Evolutionary conservation across 2,329 filamentous ascomycete genomes (phyloP), one percentile per base, ranked within the genome.

Genomic region (Monosporascus ibericus): DNA sequence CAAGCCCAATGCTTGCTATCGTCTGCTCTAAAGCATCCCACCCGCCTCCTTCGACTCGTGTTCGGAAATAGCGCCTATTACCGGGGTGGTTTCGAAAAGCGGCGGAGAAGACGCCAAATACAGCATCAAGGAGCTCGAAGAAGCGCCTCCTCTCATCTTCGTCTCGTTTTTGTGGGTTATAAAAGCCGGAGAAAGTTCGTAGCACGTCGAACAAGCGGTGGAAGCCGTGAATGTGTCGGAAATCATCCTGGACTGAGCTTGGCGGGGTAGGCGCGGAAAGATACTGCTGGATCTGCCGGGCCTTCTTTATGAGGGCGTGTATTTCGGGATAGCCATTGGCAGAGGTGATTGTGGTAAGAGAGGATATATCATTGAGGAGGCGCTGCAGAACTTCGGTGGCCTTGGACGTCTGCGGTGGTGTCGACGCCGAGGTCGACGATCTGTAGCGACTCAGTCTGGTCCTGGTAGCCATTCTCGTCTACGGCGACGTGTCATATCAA

Each of bases 31-130:
- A 68, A 7, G 84, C 81, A 58, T 84, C 78, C 86, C 90, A 95
- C 3, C 92, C 91, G 52, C 86, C 88, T 22, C 82, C 85, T 53
- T 88, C 81, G 30, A 95, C 83, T 59, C 84, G 79, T 59, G 84
- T 85, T 53, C 84, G 81, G 67, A 97, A 97, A 73, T 92, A 96
- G 60, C 88, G 83, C 63, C 86, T 82, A 70, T 97, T 99, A 20
- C 92, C 92, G 47, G 86, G 79, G 68, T 97, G 91, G 46, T 84
- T 84, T 50, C 84, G 81, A 58, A 99, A 79, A 15, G 85, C 84
- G 47, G 87, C 86, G 1, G 88, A 86, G 27, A 97, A 72, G 15
- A 94, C 82, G 34, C 83, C 83, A 39, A 94, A 74, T n/a, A 87
- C 79, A 8, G 79, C 79, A 63, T 90, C 82, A 18, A 95, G 74